Percentiles rank a stretch among this genome's conserved stretches.
Evolutionary conservation across 73 alveolate genomes (phyloP).

Genomic region (Effrenium voratum): DNA sequence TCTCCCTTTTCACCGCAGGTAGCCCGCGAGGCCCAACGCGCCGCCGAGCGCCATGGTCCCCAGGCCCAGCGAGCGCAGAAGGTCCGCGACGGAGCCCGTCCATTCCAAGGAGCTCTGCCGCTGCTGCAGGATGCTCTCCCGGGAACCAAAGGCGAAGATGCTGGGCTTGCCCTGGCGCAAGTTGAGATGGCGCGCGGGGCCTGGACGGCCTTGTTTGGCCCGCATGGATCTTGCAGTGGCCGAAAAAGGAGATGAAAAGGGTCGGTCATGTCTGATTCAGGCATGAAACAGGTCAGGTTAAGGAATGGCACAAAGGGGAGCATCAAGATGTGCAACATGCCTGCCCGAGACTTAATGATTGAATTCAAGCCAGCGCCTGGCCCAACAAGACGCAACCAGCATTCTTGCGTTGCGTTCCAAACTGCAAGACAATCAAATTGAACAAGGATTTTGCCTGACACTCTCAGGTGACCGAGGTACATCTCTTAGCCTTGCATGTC

Average conservation of each 20-base stretch:
- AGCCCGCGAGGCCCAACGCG: too few relatives aligned
- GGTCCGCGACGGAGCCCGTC: neutral
- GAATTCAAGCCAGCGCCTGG: too few relatives aligned
- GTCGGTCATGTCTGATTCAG: neutral
- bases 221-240: neutral
- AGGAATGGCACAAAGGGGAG: neutral
- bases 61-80: constrained; percentile 30
- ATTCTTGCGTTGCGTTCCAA: too few relatives aligned
- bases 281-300: neutral
- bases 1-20: neutral
- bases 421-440: too few relatives aligned
- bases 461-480: too few relatives aligned
- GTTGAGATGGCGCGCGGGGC: neutral
- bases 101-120: neutral
- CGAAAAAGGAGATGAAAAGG: neutral
- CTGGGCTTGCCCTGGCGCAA: neutral
- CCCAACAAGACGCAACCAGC: too few relatives aligned
- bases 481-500: too few relatives aligned
- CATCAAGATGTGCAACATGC: neutral
- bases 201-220: neutral
- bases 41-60: neutral
- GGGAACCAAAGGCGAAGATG: constrained; percentile 45
- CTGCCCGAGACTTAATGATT: too few relatives aligned
- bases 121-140: neutral
- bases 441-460: too few relatives aligned